Evolutionary conservation across 2,329 filamentous ascomycete genomes (phyloP).

Genomic region (Exophiala aquamarina): DNA sequence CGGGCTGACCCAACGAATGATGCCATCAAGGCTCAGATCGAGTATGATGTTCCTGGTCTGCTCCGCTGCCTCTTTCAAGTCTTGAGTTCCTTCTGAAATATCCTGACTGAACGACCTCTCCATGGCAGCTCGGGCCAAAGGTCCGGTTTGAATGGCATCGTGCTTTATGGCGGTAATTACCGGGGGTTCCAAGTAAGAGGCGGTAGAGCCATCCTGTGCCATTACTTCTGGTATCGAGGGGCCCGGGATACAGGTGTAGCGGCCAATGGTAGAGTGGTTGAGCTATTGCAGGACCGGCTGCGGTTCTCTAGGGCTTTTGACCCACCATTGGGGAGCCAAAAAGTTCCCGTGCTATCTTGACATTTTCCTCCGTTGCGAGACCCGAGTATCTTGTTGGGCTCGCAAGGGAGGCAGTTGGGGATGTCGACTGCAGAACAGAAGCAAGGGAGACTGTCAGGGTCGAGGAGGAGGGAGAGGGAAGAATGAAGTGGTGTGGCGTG

Average conservation of each 20-base stretch:
- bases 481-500: not conserved
- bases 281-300: slow-evolving; percentile 10
- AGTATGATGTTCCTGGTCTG: slow-evolving; percentile 96
- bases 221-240: slow-evolving; percentile 30
- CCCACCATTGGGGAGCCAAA: slow-evolving; percentile 22
- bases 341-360: slow-evolving; percentile 21
- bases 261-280: slow-evolving; percentile 3
- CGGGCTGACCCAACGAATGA: slow-evolving; percentile 92
- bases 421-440: not conserved
- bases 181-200: slow-evolving; percentile 43
- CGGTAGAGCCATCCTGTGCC: slow-evolving; percentile 42
- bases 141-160: slow-evolving; percentile 38
- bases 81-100: slow-evolving; percentile 89
- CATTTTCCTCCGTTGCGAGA: slow-evolving; percentile 13
- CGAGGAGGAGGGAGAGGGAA: not conserved
- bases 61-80: slow-evolving; percentile 91
- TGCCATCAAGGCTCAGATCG: slow-evolving; percentile 86
- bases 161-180: slow-evolving; percentile 45
- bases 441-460: not conserved
- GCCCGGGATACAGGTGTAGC: not conserved
- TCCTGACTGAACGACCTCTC: slow-evolving; percentile 74
- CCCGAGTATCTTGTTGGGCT: slow-evolving; percentile 5
- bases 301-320: slow-evolving; percentile 19
- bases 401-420: not conserved
- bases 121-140: slow-evolving; percentile 40